Percentiles rank a stretch among this genome's conserved stretches.
Evolutionary conservation across 495 filamentous ascomycete genomes (phyloP).

Genomic region (Chlorociboria aeruginascens): DNA sequence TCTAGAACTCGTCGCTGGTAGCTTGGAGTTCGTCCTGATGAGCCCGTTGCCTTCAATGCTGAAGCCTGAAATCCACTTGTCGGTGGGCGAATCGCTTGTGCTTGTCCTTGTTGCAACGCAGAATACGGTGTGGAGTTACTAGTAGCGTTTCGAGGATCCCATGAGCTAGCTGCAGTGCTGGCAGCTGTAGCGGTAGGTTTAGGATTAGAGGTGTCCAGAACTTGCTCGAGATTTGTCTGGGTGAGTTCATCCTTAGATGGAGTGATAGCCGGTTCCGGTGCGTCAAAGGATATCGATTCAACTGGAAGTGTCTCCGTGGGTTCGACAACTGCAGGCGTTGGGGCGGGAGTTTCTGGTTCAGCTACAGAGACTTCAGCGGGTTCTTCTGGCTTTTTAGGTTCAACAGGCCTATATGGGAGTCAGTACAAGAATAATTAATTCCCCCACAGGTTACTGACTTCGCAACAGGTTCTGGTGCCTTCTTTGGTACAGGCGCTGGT

Average conservation of each 20-base stretch:
- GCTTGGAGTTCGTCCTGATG: constrained; percentile 51
- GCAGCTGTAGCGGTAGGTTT: constrained; percentile 70
- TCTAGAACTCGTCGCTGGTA: constrained; percentile 77
- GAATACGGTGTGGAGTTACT: constrained; percentile 43
- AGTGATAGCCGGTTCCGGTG: constrained; percentile 42
- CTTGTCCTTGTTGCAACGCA: constrained; percentile 40
- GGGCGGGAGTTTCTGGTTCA: constrained; percentile 12
- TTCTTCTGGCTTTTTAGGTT: constrained; percentile 10
- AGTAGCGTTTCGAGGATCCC: constrained; percentile 49
- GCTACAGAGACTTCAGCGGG: constrained; percentile 7
- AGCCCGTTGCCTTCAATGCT: constrained; percentile 61
- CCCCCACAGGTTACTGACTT: constrained; percentile 4
- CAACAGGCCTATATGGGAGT: constrained; percentile 7
- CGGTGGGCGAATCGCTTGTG: constrained; percentile 43
- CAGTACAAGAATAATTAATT: not conserved
- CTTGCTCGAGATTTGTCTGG: constrained; percentile 78
- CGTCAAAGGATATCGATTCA: constrained; percentile 23
- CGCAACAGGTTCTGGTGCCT: constrained; percentile 16
- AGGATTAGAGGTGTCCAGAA: constrained; percentile 67
- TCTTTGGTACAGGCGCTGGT: constrained; percentile 17
- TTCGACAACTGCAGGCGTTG: constrained; percentile 8
- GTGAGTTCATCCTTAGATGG: constrained; percentile 80
- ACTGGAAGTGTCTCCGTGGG: constrained; percentile 4
- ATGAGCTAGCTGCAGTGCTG: constrained; percentile 80
- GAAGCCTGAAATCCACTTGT: constrained; percentile 58